These are phyloP conservation scores for Leucogyrophana mollusca DNA, from an alignment of 768 basidiomycete genomes.

Conservation along the genomic window DNA sequence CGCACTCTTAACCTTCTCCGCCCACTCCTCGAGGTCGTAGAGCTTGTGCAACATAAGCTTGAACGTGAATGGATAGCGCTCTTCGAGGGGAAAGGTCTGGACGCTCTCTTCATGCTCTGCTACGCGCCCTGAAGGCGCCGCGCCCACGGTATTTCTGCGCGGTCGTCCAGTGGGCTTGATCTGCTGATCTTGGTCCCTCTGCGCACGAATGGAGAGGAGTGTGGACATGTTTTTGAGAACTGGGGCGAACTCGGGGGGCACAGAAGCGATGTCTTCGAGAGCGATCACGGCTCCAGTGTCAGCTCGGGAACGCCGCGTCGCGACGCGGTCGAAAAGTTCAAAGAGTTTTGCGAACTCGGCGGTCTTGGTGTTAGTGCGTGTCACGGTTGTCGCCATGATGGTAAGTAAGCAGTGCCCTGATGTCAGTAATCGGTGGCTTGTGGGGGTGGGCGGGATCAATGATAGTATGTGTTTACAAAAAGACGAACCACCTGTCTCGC, in stretches of 20 bases:
- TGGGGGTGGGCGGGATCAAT: too few species aligned
- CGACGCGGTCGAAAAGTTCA: conserved; percentile 51
- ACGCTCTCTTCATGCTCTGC: conserved; percentile 26
- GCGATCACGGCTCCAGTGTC: conserved; percentile 20
- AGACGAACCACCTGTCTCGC: too few species aligned
- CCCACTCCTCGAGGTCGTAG: conserved; percentile 61
- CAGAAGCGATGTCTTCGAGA: conserved; percentile 28
- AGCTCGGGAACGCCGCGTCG: conserved; percentile 39
- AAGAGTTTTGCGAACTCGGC: conserved; percentile 56
- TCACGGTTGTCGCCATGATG: conserved; percentile 17
- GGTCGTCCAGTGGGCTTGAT: conserved; percentile 3
- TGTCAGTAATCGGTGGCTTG: too few species aligned
- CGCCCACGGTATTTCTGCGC: conserved; percentile 21
- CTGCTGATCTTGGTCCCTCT: conserved; percentile 22
- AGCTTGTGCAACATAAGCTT: conserved; percentile 67
- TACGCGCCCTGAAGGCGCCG: conserved; percentile 19
- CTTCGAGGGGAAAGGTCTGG: conserved; percentile 40
- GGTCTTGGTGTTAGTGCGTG: conserved; percentile 35
- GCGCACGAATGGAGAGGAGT: conserved; percentile 31
- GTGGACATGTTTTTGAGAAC: conserved; percentile 37
- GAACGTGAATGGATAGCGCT: conserved; percentile 59
- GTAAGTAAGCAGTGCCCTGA: conserved; percentile 5
- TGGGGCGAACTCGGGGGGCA: conserved; percentile 26
- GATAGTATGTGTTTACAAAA: too few species aligned
- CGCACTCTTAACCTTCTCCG: conserved; percentile 49